Conservation (phyloP, 257 asterid species). For the Craterostigma plantagineum region DNA sequence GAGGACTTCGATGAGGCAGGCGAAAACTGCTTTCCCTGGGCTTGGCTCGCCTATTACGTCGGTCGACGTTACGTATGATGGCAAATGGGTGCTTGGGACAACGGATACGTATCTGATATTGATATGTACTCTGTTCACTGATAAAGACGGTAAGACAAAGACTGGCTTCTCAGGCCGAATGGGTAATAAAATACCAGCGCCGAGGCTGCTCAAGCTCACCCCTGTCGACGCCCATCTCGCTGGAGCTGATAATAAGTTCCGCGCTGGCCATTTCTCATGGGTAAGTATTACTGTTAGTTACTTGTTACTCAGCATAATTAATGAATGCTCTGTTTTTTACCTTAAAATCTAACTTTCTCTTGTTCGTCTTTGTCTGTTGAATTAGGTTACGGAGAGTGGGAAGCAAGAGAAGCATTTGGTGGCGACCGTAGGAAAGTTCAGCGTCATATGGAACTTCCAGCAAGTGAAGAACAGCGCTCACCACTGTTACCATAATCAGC, state of each 20-base stretch:
- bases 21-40: constrained; percentile 94
- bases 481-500: constrained; percentile 71
- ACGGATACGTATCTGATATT: constrained; percentile 85
- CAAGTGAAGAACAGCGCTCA: constrained; percentile 95
- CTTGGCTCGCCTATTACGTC: constrained; percentile 88
- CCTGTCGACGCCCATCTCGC: constrained; percentile 93
- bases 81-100: constrained; percentile 95
- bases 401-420: constrained; percentile 90
- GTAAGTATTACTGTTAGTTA: too few relatives aligned
- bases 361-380: too few relatives aligned
- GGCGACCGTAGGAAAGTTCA: constrained; percentile 91
- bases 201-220: constrained; percentile 74
- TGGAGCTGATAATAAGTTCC: constrained; percentile 61
- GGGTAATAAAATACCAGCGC: constrained; percentile 91
- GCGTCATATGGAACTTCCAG: constrained; percentile 85
- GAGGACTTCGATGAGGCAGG: constrained; percentile 88
- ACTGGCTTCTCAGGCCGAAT: constrained; percentile 89
- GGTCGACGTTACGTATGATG: constrained; percentile 90
- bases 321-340: too few relatives aligned
- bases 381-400: constrained; percentile 97
- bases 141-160: constrained; percentile 68
- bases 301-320: too few relatives aligned
- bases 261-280: constrained; percentile 99
- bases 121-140: constrained; percentile 79
- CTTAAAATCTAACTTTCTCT: too few relatives aligned